A percentile compares a stretch with the other conserved stretches of the same genome.
Conservation (phyloP, 768 basidiomycete species). For the Boletus patriciae region DNA sequence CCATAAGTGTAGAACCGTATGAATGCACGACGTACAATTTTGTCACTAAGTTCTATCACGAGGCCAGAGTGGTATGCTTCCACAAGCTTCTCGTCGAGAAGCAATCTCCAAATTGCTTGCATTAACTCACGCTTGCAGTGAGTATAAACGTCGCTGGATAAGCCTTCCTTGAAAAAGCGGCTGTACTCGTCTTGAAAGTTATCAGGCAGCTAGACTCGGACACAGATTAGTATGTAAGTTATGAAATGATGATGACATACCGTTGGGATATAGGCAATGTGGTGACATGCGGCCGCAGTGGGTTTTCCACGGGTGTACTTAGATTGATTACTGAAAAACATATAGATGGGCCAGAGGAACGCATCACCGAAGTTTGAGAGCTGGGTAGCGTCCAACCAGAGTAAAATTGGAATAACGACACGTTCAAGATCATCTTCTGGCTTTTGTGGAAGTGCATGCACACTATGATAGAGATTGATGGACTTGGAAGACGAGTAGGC, state of each 20-base stretch:
- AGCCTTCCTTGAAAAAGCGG: fast-evolving
- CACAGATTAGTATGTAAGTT: too few relatives aligned
- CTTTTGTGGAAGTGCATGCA: too few relatives aligned
- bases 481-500: neutral
- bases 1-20: slow-evolving; percentile 19
- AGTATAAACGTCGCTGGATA: neutral
- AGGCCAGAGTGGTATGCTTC: slow-evolving; percentile 17
- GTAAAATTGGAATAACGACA: neutral
- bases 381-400: neutral
- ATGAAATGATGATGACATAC: neutral
- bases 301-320: neutral
- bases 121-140: slow-evolving; percentile 22
- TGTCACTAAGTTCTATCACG: slow-evolving; percentile 14
- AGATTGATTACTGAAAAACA: neutral
- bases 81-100: slow-evolving; percentile 18
- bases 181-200: neutral
- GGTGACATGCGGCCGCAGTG: neutral
- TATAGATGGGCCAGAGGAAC: neutral
- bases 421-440: neutral
- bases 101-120: slow-evolving; percentile 12
- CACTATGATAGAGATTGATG: too few relatives aligned
- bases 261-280: slow-evolving; percentile 17
- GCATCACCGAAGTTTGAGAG: neutral
- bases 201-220: neutral
- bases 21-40: slow-evolving; percentile 6